Evolutionary conservation across 805 yeast species (phyloP).

Genomic region (Candida suzukii): DNA sequence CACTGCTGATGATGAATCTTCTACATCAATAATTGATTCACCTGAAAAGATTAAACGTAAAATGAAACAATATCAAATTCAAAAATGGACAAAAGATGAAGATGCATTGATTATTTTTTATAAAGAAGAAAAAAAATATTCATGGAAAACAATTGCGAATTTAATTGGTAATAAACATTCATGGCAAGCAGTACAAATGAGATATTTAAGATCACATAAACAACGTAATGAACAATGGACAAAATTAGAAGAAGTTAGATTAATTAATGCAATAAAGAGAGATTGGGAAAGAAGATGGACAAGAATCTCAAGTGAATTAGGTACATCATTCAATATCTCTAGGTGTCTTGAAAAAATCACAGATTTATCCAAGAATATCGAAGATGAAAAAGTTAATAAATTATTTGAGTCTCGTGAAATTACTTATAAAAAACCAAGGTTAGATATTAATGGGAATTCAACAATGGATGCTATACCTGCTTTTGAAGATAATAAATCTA

Average conservation of each 20-base stretch:
- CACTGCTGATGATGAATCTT: not conserved
- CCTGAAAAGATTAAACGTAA: not conserved
- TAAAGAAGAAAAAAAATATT: slow-evolving; percentile 28
- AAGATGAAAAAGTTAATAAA: slow-evolving; percentile 15
- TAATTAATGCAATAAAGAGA: slow-evolving; percentile 23
- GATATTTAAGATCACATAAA: slow-evolving; percentile 34
- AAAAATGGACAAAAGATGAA: slow-evolving; percentile 28
- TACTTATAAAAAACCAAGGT: not conserved
- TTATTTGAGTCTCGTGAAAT: slow-evolving; percentile 24
- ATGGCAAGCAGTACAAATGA: slow-evolving; percentile 43
- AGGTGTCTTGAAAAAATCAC: slow-evolving; percentile 23
- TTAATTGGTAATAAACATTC: slow-evolving; percentile 26
- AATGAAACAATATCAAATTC: not conserved
- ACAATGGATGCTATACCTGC: slow-evolving; percentile 21
- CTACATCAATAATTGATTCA: not conserved
- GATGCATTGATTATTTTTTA: slow-evolving; percentile 29
- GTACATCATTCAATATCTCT: slow-evolving; percentile 21
- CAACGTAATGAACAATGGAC: slow-evolving; percentile 29
- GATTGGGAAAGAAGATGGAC: slow-evolving; percentile 37
- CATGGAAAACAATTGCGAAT: slow-evolving; percentile 33
- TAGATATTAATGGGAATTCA: slow-evolving; percentile 12
- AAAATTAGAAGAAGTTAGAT: slow-evolving; percentile 24
- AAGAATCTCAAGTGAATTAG: slow-evolving; percentile 26
- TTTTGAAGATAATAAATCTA: slow-evolving; percentile 9
- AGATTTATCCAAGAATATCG: slow-evolving; percentile 25